Evolutionary conservation across 2,329 filamentous ascomycete genomes (phyloP).

Genomic region (Cladosporium sp.): DNA sequence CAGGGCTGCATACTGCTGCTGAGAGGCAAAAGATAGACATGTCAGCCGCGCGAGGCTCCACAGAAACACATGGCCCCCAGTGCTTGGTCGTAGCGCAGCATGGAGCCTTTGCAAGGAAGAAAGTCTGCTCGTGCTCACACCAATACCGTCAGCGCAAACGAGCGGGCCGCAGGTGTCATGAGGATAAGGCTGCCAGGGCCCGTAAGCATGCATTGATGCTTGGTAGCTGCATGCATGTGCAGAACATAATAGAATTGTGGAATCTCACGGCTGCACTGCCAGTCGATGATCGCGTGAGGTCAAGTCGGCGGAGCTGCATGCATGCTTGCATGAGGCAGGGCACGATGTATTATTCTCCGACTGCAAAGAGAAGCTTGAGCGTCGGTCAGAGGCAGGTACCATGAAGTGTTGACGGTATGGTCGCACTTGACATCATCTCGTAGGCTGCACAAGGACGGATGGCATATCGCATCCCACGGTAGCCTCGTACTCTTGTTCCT

Average conservation of each 20-base stretch:
- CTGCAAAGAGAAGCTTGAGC: not conserved
- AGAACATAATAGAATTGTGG: not conserved
- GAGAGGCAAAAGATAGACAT: not conserved
- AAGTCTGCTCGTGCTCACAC: not conserved
- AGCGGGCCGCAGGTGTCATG: constrained; percentile 13
- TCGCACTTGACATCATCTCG: not conserved
- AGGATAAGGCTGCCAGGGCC: constrained; percentile 17
- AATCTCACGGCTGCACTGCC: constrained; percentile 6
- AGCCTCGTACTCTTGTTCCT: constrained; percentile 4
- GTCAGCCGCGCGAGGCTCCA: constrained; percentile 6
- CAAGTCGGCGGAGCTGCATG: constrained; percentile 12
- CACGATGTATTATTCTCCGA: constrained; percentile 14
- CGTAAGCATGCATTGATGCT: constrained; percentile 11
- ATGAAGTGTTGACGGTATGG: not conserved
- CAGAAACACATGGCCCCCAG: not conserved
- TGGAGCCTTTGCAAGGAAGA: not conserved
- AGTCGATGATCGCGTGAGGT: constrained; percentile 5
- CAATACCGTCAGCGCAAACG: constrained; percentile 1
- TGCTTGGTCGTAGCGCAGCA: not conserved
- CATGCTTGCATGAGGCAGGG: constrained; percentile 8
- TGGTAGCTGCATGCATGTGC: not conserved
- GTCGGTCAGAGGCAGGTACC: not conserved
- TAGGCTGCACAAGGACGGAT: not conserved
- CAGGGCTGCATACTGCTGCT: not conserved
- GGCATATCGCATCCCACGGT: not conserved